Evolutionary conservation across 331 rosid species (phyloP).

Genomic region (Malus hybrid): DNA sequence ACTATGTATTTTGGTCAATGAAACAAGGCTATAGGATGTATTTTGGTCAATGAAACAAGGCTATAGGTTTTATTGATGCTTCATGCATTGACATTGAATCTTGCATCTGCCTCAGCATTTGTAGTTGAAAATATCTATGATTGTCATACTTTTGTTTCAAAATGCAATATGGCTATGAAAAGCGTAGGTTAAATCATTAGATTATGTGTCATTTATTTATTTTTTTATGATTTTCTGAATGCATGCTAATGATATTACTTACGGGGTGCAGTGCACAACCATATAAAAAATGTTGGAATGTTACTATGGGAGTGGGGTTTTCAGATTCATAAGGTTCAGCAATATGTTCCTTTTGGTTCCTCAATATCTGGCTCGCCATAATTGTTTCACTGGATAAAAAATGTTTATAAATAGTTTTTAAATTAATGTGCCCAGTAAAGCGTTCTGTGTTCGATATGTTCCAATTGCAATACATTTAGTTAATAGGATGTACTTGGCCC

Average conservation of each 20-base stretch:
- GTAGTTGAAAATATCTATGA: neutral
- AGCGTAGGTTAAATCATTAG: neutral
- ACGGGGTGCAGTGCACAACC: neutral
- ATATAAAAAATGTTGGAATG: neutral
- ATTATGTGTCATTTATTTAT: neutral
- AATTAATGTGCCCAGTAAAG: neutral
- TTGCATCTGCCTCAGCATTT: neutral
- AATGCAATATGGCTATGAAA: neutral
- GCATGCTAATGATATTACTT: neutral
- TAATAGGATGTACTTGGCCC: neutral
- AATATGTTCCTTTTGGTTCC: neutral
- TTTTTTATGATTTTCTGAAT: neutral
- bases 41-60: neutral
- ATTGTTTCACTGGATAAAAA: neutral
- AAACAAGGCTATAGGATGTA: neutral
- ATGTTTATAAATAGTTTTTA: neutral
- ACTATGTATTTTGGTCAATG: neutral
- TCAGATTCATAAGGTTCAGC: neutral
- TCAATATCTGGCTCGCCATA: neutral
- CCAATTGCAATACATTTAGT: neutral
- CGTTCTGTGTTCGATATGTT: neutral
- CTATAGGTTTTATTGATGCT: neutral
- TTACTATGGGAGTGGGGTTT: neutral
- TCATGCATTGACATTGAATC: neutral
- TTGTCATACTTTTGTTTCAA: neutral